These are phyloP conservation scores for Emydomyces testavorans DNA, from an alignment of 2,329 filamentous ascomycete species.

Conservation along the genomic window DNA sequence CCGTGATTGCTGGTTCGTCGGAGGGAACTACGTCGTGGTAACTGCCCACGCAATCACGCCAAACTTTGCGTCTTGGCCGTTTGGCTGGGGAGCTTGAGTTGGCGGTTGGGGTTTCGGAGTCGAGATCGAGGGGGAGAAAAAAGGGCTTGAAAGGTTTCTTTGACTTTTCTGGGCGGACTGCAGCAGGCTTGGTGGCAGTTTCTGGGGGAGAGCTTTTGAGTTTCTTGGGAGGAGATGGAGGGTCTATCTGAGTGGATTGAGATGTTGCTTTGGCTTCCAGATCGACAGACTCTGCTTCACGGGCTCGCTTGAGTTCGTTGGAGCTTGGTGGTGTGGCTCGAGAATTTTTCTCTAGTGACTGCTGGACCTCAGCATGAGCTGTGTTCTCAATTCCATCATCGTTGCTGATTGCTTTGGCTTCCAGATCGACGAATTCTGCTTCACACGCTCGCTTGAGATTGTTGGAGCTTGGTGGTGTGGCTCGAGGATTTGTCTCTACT, in stretches of 20 bases:
- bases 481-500: background rate
- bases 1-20: background rate
- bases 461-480: background rate
- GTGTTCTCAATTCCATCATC: background rate
- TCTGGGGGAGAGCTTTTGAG: background rate
- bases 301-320: background rate
- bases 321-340: background rate
- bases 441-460: background rate
- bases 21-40: background rate
- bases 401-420: background rate
- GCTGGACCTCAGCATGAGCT: background rate
- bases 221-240: slow-evolving; percentile 1
- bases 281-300: background rate
- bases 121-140: background rate
- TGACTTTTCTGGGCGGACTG: background rate
- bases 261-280: background rate
- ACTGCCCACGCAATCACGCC: background rate
- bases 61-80: background rate
- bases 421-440: background rate
- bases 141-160: background rate
- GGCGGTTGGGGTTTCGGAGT: no score
- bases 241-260: background rate
- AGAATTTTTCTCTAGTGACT: background rate
- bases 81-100: background rate
- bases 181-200: background rate